Evolutionary conservation across 371 early-diverging fungal species (phyloP), one percentile per base, ranked within the genome.

Genomic region (Rhizomucor pusillus): DNA sequence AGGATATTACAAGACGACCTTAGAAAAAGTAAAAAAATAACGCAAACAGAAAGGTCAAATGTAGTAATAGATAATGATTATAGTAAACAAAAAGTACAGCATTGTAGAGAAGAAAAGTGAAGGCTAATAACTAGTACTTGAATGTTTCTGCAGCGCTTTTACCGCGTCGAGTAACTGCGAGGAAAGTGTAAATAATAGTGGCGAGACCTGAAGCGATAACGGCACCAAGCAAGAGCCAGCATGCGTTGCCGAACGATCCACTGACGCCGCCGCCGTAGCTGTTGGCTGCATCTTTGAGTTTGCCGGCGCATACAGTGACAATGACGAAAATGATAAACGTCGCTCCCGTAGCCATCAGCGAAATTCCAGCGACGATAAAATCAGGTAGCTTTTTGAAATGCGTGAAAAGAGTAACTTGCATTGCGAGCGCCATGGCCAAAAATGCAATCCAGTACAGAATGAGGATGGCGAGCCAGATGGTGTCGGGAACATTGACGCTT

Each of bases 371-470:
- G 9, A 69, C 61, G 37, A 62, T 54, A 14, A 73, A 58, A 24
- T 66, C 66, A n/a, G 73, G 65, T 34, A 64, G 56, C 10, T 62
- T 49, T 43, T 60, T 62, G 46, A 65, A 73, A 43, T 66, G 59
- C 3, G 67, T 68, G 52, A 70, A 59, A 34, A 69, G 20, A 1
- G 77, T 71, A 46, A 68, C 61, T 22, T 65, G 33, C 37, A 76
- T 52, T 24, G 77, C 73, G 34, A 72, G 20, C 7, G 65, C 62
- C 6, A 69, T 71, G 23, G 73, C 62, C 36, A 64, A 66, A 33
- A 70, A 58, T 3, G 69, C 73, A 53, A 76, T 67, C 69, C 68
- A 73, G 48, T 72, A 76, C 14, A 76, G 52, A 13, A 73, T 63
- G 45, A 76, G 69, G 35, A 64, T 60, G 35, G 77, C 73, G 12